Evolutionary conservation across 495 filamentous ascomycete genomes (phyloP).

Genomic region (Chaetomium fimeti): DNA sequence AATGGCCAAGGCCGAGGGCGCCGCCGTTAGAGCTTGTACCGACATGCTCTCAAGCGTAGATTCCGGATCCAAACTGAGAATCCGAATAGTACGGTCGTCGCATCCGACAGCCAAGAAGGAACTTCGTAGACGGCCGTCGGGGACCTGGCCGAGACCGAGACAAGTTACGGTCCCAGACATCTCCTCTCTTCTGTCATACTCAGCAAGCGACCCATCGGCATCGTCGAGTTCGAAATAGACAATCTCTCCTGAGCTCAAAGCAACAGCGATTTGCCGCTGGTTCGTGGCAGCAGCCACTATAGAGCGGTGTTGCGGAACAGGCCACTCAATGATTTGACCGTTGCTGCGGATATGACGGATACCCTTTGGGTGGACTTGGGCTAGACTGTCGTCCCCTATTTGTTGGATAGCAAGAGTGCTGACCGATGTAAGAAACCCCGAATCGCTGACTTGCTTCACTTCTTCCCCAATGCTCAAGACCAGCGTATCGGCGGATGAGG

Average conservation of each 20-base stretch:
- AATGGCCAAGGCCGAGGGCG: conserved; percentile 84
- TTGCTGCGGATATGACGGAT: conserved; percentile 1
- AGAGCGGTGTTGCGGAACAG: not conserved
- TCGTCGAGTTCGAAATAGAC: conserved; percentile 1
- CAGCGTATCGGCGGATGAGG: conserved; percentile 2
- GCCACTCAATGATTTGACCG: conserved; percentile 1
- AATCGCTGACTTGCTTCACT: not conserved
- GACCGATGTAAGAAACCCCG: not conserved
- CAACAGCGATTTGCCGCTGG: not conserved
- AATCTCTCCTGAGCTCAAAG: not conserved
- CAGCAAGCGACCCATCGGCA: not conserved
- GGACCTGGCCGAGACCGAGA: conserved; percentile 85
- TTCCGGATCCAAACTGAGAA: conserved; percentile 85
- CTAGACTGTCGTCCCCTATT: conserved; percentile 1
- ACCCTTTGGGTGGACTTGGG: not conserved
- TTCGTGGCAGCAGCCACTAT: conserved; percentile 1
- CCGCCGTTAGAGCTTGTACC: conserved; percentile 88
- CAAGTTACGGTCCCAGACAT: conserved; percentile 62
- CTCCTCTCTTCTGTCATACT: not conserved
- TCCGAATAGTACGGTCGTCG: conserved; percentile 91
- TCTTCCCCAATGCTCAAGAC: not conserved
- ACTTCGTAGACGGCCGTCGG: conserved; percentile 78
- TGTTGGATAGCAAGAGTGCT: not conserved
- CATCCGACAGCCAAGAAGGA: conserved; percentile 93
- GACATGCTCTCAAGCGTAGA: conserved; percentile 86